phyloP scores from a whole-genome alignment of 192 early-diverging fungal genomes.

The Podila verticillata region DNA sequence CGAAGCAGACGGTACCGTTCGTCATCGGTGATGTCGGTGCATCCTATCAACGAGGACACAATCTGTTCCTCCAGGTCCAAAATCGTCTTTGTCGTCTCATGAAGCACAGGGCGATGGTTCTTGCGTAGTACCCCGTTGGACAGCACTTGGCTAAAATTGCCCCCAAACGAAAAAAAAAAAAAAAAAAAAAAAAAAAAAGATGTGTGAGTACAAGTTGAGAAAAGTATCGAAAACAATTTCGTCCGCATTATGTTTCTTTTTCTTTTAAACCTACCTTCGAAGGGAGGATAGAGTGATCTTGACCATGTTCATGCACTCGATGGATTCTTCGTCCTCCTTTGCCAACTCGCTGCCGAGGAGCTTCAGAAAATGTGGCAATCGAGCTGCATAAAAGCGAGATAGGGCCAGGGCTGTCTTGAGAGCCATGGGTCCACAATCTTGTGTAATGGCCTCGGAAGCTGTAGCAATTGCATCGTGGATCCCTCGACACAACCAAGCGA shows the following conservation, averaged over 20 bases:
- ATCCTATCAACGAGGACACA: constrained; percentile 1
- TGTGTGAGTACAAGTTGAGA: background rate
- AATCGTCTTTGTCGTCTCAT: constrained; percentile 24
- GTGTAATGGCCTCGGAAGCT: background rate
- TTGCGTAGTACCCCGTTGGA: constrained; percentile 10
- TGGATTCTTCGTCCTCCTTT: constrained; percentile 1
- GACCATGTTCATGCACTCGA: constrained; percentile 8
- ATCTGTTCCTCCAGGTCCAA: constrained; percentile 19
- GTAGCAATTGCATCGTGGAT: constrained; percentile 20
- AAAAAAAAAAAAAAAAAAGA: background rate
- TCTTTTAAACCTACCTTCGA: constrained; percentile 20
- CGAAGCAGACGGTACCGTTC: constrained; percentile 9
- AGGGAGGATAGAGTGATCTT: constrained; percentile 18
- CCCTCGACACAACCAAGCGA: constrained; percentile 13
- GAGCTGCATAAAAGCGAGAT: background rate
- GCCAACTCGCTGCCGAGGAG: background rate
- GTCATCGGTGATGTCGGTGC: constrained; percentile 2
- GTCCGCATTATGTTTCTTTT: background rate
- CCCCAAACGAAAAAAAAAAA: background rate
- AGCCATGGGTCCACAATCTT: background rate
- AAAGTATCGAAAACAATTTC: background rate
- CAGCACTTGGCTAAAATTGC: constrained; percentile 18
- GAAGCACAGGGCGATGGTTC: constrained; percentile 12
- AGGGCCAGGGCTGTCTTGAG: background rate
- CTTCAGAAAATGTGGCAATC: background rate